These are phyloP conservation scores for Blastocystis sp. DNA, from an alignment of 352 stramenopile species.

Conservation along the genomic window DNA sequence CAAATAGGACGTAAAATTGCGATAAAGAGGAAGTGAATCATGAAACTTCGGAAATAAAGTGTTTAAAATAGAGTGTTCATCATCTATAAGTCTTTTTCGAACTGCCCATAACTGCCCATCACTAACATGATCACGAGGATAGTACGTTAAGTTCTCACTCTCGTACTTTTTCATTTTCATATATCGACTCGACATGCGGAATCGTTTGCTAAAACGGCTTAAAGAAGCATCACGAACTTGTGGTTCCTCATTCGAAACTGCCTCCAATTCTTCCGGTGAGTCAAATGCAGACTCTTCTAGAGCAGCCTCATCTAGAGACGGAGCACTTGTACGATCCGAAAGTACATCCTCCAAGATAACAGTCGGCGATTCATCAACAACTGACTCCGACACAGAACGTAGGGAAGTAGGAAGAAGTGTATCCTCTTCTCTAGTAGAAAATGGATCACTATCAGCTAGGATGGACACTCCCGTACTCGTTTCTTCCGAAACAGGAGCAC, in stretches of 20 bases:
- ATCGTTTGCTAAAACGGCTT: neutral
- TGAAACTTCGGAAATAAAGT: neutral
- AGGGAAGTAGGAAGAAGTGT: neutral
- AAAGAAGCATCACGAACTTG: neutral
- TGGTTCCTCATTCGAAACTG: neutral
- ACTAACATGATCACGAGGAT: conserved; percentile 5
- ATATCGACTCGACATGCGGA: neutral
- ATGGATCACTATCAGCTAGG: neutral
- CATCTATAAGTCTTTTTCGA: neutral
- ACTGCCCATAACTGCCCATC: neutral
- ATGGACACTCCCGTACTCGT: neutral
- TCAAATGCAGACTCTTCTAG: neutral
- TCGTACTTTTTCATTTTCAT: neutral
- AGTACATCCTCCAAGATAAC: neutral
- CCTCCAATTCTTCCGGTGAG: neutral
- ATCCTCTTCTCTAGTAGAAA: neutral
- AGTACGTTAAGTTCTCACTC: conserved; percentile 4
- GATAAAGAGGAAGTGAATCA: neutral
- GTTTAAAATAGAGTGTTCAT: neutral
- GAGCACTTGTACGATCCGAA: neutral
- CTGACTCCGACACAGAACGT: neutral
- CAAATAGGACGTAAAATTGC: neutral
- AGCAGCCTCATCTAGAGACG: neutral
- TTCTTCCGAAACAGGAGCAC: neutral
- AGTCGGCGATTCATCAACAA: neutral